These are phyloP conservation scores for Globisporangium abappressorium DNA, from an alignment of 352 stramenopile species.

Conservation along the genomic window DNA sequence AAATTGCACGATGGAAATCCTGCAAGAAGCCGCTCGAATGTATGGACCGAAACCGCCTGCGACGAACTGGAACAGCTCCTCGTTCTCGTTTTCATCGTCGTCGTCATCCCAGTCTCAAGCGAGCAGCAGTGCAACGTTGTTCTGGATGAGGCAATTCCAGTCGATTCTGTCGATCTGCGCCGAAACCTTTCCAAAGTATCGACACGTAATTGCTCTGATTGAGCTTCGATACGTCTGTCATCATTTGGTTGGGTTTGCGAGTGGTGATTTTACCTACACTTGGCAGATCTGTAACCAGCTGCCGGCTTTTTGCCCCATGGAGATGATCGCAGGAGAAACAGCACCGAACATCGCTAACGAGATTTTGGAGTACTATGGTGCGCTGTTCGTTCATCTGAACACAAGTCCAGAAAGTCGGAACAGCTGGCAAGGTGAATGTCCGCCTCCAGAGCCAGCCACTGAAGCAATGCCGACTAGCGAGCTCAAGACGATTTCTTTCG, in stretches of 20 bases:
- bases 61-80: constrained; percentile 21
- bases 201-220: constrained; percentile 62
- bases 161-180: constrained; percentile 61
- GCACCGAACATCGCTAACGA: constrained; percentile 70
- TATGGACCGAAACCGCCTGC: constrained; percentile 49
- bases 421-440: constrained; percentile 25
- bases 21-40: constrained; percentile 71
- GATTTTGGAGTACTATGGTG: constrained; percentile 73
- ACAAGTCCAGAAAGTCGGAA: constrained; percentile 48
- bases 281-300: constrained; percentile 80
- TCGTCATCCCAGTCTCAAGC: constrained; percentile 35
- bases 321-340: constrained; percentile 52
- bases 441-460: constrained; percentile 18
- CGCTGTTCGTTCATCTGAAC: constrained; percentile 60
- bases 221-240: constrained; percentile 84
- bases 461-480: constrained; percentile 7
- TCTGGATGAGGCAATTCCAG: constrained; percentile 83
- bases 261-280: constrained; percentile 55
- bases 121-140: constrained; percentile 53
- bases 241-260: constrained; percentile 65
- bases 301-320: constrained; percentile 35
- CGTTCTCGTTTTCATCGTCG: constrained; percentile 35
- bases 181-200: constrained; percentile 67
- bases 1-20: constrained; percentile 60
- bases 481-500: constrained; percentile 27